phyloP scores from a whole-genome alignment of 371 early-diverging fungal genomes.

The Blastocladiella emersonii region DNA sequence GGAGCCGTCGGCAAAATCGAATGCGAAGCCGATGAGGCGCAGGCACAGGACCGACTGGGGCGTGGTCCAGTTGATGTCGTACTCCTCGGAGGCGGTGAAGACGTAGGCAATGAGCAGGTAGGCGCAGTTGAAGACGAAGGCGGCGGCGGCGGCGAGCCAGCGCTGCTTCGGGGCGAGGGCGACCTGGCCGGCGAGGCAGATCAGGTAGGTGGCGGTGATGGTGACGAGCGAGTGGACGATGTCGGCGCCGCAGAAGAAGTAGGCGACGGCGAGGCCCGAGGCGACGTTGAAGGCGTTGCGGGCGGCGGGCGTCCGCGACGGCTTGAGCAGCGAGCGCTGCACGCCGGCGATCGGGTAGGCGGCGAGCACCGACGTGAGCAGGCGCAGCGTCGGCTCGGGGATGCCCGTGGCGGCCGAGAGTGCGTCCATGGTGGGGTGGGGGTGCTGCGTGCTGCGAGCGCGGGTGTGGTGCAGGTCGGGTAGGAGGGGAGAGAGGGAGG shows the following conservation, averaged over 20 bases:
- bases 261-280: constrained; percentile 34
- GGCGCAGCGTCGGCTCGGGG: constrained; percentile 41
- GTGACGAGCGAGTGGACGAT: constrained; percentile 45
- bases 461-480: too few relatives aligned
- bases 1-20: constrained; percentile 48
- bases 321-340: constrained; percentile 23
- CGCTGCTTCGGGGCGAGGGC: constrained; percentile 19
- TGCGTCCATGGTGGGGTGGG: not conserved
- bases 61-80: constrained; percentile 57
- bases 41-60: constrained; percentile 56
- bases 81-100: constrained; percentile 35
- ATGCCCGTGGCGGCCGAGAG: constrained; percentile 29
- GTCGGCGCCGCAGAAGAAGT: constrained; percentile 40
- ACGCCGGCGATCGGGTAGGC: constrained; percentile 38
- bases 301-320: constrained; percentile 20
- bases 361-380: constrained; percentile 32
- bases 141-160: constrained; percentile 20
- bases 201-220: constrained; percentile 32
- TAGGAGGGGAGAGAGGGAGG: too few relatives aligned
- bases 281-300: constrained; percentile 35
- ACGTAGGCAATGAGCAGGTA: constrained; percentile 44
- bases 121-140: constrained; percentile 41
- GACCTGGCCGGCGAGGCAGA: constrained; percentile 20
- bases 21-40: constrained; percentile 52
- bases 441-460: too few relatives aligned